phyloP scores from a whole-genome alignment of 257 asterid genomes.

The Nemophila menziesii region DNA sequence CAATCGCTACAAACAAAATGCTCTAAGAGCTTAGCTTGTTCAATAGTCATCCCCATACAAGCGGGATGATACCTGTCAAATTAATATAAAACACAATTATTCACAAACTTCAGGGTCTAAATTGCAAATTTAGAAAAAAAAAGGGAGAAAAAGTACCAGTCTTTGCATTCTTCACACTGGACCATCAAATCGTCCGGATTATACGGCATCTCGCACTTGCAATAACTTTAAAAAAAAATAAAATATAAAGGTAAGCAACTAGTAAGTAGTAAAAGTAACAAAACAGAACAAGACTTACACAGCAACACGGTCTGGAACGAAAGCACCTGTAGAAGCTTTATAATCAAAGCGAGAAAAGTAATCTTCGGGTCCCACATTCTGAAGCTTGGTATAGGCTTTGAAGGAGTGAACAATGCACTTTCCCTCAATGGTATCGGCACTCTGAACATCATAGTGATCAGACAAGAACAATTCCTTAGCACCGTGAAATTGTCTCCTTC shows the following conservation, averaged over 20 bases:
- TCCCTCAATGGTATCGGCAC: conserved; percentile 88
- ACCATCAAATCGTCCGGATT: conserved; percentile 89
- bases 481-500: conserved; percentile 87
- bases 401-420: conserved; percentile 75
- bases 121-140: neutral
- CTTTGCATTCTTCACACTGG: conserved; percentile 75
- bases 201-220: conserved; percentile 89
- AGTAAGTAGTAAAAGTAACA: neutral
- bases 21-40: conserved; percentile 35
- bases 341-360: conserved; percentile 80
- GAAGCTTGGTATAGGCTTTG: conserved; percentile 72
- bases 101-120: neutral
- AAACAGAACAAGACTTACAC: conserved; percentile 41
- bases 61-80: conserved; percentile 63
- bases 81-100: neutral
- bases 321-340: conserved; percentile 84
- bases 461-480: conserved; percentile 81
- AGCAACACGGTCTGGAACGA: conserved; percentile 85
- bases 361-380: conserved; percentile 75
- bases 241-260: neutral
- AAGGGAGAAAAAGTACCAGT: conserved; percentile 16
- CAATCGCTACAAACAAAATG: conserved; percentile 47
- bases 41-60: conserved; percentile 43
- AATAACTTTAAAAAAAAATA: conserved; percentile 35
- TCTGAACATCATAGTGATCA: conserved; percentile 71